Conservation (phyloP, 768 basidiomycete species). For the Chiua virens region DNA sequence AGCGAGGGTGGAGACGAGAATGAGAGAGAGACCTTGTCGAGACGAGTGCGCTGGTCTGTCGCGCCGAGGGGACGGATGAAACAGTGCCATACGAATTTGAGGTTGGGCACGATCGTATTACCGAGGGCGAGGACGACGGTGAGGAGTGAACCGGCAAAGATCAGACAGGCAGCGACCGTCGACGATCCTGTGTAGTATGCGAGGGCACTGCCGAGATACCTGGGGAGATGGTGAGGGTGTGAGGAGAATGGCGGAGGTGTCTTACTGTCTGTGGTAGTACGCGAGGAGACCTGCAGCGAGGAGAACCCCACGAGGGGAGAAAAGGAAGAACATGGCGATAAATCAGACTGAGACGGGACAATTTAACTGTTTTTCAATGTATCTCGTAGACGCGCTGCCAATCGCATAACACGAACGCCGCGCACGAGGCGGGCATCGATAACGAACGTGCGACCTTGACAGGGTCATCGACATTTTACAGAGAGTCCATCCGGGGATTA, state of each 20-base stretch:
- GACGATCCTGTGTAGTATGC: conserved; percentile 32
- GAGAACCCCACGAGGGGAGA: conserved; percentile 20
- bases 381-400: no score
- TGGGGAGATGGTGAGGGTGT: not conserved
- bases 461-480: no score
- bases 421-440: no score
- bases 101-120: conserved; percentile 35
- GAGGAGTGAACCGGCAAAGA: conserved; percentile 24
- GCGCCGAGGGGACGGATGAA: conserved; percentile 44
- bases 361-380: no score
- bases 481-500: no score
- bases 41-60: conserved; percentile 42
- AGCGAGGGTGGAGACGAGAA: not conserved
- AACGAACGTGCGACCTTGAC: no score
- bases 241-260: not conserved
- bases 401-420: not conserved
- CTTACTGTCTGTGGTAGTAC: conserved; percentile 21
- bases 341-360: not conserved
- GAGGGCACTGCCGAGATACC: conserved; percentile 17
- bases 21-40: conserved; percentile 39
- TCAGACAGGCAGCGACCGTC: conserved; percentile 26
- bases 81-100: conserved; percentile 52
- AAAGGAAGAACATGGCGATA: conserved; percentile 1
- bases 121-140: conserved; percentile 21
- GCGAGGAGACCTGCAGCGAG: conserved; percentile 17